Evolutionary conservation across 116 monocot species (phyloP), one percentile per base, ranked within the genome.

Genomic region (Papilionanthe hybrid): DNA sequence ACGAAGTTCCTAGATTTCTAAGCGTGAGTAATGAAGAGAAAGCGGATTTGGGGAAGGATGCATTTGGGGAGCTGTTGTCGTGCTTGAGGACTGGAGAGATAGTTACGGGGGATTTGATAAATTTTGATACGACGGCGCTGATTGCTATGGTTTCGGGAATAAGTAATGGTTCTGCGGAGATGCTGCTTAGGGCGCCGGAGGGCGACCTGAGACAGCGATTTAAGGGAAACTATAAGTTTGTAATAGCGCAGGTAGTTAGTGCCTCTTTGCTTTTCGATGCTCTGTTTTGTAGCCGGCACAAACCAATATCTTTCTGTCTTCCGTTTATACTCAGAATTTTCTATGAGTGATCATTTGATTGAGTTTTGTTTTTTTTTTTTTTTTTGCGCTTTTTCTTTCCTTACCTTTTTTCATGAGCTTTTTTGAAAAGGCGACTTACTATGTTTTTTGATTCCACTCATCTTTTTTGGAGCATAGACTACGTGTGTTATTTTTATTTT

Each of bases 121-220:
- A 99, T 83, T 93, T 99, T 18, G 98, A 99, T 86, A 99, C 98
- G 9, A 99, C 98, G 0, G 98, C 93, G 11, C 78, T 99, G 87
- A 80, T 99, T 69, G 98, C 98, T 0, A 83, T 93, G 45, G 92
- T 99, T 11, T 99, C 98, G 0, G 95, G 98, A 25, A 99, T 99
- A 25, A 99, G 98, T 72, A 99, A 99, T 75, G 93, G 91, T 1
- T 82, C 79, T 30, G 78, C 84, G 19, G 82, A 84, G 55, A 71
- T 48, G 73, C 60, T 94, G 76, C 78, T 93, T 15, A 79, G 86
- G 29, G 65, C 66, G 9, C 78, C 87, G 0, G 84, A 94, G 79
- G 80, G 18, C 7, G 87, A 89, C 55, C 78, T 86, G 81, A 85
- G 81, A 41, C 63, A 37, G 68, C 83, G 84, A 76, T 99, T 92